Percentiles rank a stretch among this genome's conserved stretches.
These are phyloP conservation scores for Rubia yunnanensis DNA, from an alignment of 257 asterid species.

Conservation along the genomic window DNA sequence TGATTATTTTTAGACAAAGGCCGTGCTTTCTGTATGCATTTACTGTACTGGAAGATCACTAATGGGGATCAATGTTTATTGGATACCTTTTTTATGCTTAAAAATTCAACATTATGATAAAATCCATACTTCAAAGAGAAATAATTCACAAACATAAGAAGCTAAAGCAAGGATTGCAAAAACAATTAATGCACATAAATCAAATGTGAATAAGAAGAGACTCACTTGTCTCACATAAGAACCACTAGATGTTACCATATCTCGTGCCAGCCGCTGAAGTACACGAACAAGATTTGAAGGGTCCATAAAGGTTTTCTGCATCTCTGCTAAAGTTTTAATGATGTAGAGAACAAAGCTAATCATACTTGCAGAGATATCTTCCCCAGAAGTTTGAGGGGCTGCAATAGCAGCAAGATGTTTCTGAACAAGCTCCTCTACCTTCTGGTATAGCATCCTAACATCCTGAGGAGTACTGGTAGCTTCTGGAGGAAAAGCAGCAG, in stretches of 20 bases:
- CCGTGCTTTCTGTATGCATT: not conserved
- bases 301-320: slow-evolving; percentile 81
- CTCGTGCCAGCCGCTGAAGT: slow-evolving; percentile 94
- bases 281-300: slow-evolving; percentile 78
- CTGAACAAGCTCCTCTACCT: slow-evolving; percentile 92
- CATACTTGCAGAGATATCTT: slow-evolving; percentile 88
- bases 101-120: not conserved
- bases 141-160: not conserved
- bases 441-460: slow-evolving; percentile 81
- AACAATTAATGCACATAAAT: not conserved
- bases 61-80: too few species aligned
- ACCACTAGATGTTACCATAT: slow-evolving; percentile 72
- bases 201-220: not conserved
- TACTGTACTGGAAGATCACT: not conserved
- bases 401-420: slow-evolving; percentile 93
- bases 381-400: slow-evolving; percentile 81
- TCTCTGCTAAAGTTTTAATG: slow-evolving; percentile 75
- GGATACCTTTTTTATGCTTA: not conserved
- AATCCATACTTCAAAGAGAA: not conserved
- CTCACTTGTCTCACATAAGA: slow-evolving; percentile 76
- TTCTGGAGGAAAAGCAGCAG: slow-evolving; percentile 90
- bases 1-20: not conserved
- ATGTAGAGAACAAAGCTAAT: slow-evolving; percentile 89
- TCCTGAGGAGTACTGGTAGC: slow-evolving; percentile 69
- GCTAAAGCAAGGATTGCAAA: not conserved